Conservation (phyloP, 306 rosid species). For the Rosa chinensis region DNA sequence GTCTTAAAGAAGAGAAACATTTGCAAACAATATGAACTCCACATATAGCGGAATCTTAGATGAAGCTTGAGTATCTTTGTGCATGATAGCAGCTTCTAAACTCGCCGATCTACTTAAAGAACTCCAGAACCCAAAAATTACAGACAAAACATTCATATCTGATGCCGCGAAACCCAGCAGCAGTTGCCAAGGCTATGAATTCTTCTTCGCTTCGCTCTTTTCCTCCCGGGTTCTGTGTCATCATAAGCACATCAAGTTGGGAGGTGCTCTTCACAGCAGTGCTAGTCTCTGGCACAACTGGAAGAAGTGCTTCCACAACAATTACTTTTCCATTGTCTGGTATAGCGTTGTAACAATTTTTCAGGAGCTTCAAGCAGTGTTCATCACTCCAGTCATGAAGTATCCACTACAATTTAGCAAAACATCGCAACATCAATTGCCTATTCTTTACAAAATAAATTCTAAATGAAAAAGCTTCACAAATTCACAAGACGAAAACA, state of each 20-base stretch:
- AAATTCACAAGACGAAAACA: neutral
- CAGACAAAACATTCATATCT: slow-evolving; percentile 18
- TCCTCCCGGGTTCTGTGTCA: slow-evolving; percentile 10
- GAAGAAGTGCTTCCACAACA: slow-evolving; percentile 26
- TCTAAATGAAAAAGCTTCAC: neutral
- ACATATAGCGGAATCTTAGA: neutral
- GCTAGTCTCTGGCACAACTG: slow-evolving; percentile 2
- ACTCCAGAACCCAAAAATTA: slow-evolving; percentile 50
- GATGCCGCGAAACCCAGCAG: slow-evolving; percentile 26
- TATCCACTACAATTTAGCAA: slow-evolving; percentile 15
- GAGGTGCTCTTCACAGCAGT: neutral
- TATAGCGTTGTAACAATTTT: slow-evolving; percentile 28
- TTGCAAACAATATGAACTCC: neutral
- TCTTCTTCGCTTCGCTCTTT: slow-evolving; percentile 23
- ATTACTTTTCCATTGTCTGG: slow-evolving; percentile 27
- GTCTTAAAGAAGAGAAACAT: neutral
- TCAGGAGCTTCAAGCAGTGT: slow-evolving; percentile 29
- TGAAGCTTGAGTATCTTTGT: neutral
- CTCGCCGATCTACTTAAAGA: slow-evolving; percentile 33
- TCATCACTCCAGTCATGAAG: slow-evolving; percentile 43
- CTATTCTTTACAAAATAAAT: neutral
- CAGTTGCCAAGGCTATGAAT: slow-evolving; percentile 22
- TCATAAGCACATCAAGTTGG: slow-evolving; percentile 4
- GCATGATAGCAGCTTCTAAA: neutral
- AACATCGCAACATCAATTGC: neutral